Base-by-base conservation (phyloP, 805 yeast species). In the Lachancea thermotolerans region DNA sequence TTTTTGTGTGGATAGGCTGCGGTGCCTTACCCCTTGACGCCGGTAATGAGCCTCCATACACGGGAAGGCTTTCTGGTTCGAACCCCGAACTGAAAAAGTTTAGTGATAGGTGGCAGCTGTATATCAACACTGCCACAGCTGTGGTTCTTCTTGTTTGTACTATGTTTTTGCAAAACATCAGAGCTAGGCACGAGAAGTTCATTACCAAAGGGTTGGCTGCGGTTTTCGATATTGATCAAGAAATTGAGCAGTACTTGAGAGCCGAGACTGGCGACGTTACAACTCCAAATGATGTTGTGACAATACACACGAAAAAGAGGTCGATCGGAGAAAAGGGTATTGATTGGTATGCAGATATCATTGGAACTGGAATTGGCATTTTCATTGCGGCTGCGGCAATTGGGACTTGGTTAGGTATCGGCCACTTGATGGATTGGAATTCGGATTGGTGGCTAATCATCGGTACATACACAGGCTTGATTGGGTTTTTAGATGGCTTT, bases 371-470 rank as follows among this genome's bases (percentile, higher is more conserved):
- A 47, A 48, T 67, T 25, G 75, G 75, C 34, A 56, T 69, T 1
- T 34, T 59, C 3, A 55, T 71, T 35, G 62, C 69, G 12, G 32
- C 56, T 14, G 49, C 48, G 18, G 74, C 63, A 10, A 61, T 71
- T 42, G 54, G 51, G 11, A 64, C 52, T 16, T 71, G 75, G 75
- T 14, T 69, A 14, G 55, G 56, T 17, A 55, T 69, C 30, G 75
- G 75, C 35, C 41, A 52, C 34, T 44, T 57, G n/a, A 59, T 71
- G 68, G 25, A 53, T 29, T 71, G 67, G 66, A 51, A 51, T 50
- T 64, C 59, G 39, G 58, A 68, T 45, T 71, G 75, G 75, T 71
- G 74, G 74, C 54, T 71, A 35, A 68, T 71, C 35, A 70, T 69
- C 49, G 75, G 75, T 39, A 70, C 75, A 1, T 71, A 71, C 48